Percentiles rank a stretch among this genome's conserved stretches.
phyloP scores from a whole-genome alignment of 2,329 filamentous ascomycete species.

The Aureobasidium melanogenum region DNA sequence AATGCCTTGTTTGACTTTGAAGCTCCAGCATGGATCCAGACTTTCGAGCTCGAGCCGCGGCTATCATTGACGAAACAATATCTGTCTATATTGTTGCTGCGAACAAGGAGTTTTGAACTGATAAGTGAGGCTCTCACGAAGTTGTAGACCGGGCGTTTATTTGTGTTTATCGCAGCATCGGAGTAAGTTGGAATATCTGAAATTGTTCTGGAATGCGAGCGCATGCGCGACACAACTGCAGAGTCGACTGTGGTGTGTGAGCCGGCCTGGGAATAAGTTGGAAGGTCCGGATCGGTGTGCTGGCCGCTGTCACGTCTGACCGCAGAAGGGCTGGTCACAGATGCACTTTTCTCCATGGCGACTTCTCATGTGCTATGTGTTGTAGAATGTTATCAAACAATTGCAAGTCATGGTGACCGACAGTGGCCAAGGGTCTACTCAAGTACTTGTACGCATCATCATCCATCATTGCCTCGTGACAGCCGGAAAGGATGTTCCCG shows the following conservation, averaged over 20 bases:
- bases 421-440: not conserved
- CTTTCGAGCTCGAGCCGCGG: not conserved
- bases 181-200: not conserved
- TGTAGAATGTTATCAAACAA: no score
- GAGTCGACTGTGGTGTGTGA: not conserved
- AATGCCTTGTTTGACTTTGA: not conserved
- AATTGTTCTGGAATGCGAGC: not conserved
- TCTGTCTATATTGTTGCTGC: not conserved
- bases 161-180: not conserved
- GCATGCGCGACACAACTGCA: not conserved
- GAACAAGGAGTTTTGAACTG: not conserved
- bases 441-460: conserved; percentile 1
- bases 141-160: not conserved
- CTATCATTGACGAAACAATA: conserved; percentile 5
- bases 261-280: not conserved
- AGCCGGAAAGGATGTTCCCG: not conserved
- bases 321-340: not conserved
- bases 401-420: not conserved
- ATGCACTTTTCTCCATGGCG: not conserved
- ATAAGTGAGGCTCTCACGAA: not conserved
- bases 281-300: not conserved
- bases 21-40: conserved; percentile 11
- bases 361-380: no score
- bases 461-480: not conserved
- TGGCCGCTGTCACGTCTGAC: not conserved